phyloP scores from a whole-genome alignment of 2,329 filamentous ascomycete species.

The Epichloe typhina region DNA sequence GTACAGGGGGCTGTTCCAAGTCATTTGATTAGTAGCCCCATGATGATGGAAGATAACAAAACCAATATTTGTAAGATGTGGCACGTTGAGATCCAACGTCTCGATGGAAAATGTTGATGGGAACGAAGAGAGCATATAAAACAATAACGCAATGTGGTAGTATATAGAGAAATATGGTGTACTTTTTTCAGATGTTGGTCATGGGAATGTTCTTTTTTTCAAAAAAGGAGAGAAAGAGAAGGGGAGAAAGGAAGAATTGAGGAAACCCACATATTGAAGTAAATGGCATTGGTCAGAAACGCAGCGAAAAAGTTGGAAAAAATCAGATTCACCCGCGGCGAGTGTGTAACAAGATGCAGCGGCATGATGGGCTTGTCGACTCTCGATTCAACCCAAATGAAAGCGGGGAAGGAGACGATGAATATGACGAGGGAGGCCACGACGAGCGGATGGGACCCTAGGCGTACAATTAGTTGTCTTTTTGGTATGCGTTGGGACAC shows the following conservation, averaged over 20 bases:
- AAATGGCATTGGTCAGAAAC: slow-evolving; percentile 39
- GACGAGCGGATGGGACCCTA: slow-evolving; percentile 46
- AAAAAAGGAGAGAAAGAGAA: neutral
- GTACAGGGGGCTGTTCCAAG: slow-evolving; percentile 41
- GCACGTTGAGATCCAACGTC: no score
- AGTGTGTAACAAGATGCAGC: slow-evolving; percentile 33
- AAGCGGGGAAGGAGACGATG: slow-evolving; percentile 32
- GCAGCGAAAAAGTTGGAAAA: slow-evolving; percentile 40
- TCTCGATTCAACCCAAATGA: slow-evolving; percentile 37
- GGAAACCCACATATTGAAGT: slow-evolving; percentile 41
- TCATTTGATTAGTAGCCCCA: no score
- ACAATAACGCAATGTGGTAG: no score
- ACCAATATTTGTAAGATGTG: neutral
- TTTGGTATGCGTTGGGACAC: neutral
- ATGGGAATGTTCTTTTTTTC: neutral
- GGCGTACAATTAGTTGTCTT: neutral
- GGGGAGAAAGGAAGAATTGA: neutral
- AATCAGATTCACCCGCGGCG: slow-evolving; percentile 44
- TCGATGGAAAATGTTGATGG: no score
- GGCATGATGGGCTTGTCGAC: slow-evolving; percentile 47
- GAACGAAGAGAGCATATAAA: no score
- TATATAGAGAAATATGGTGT: no score
- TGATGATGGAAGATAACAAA: neutral
- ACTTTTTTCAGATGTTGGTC: no score
- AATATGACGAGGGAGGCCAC: slow-evolving; percentile 37